phyloP scores from a whole-genome alignment of 495 filamentous ascomycete species.

The Penicillium subrubescens region DNA sequence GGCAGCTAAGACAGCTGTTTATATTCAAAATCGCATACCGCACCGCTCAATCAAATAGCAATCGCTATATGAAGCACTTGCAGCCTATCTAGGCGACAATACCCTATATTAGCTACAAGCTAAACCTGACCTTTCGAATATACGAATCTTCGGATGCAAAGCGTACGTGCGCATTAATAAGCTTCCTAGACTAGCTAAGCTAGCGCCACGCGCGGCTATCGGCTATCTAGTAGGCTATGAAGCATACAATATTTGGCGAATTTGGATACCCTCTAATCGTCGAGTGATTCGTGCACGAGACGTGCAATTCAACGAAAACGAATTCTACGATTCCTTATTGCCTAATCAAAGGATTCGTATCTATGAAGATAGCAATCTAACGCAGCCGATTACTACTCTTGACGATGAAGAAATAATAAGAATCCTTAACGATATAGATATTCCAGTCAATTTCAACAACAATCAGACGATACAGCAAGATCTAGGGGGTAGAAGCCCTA shows the following conservation, averaged over 20 bases:
- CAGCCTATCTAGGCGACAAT: too few relatives aligned
- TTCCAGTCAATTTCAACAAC: background rate
- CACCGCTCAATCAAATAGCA: too few relatives aligned
- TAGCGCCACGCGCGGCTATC: background rate
- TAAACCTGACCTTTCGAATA: background rate
- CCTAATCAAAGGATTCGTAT: too few relatives aligned
- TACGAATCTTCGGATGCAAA: background rate
- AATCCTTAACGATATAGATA: background rate
- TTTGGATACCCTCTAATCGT: background rate
- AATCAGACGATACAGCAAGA: background rate
- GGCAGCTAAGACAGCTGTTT: too few relatives aligned
- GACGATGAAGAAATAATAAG: background rate
- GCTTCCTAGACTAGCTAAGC: too few relatives aligned
- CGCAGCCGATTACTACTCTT: too few relatives aligned
- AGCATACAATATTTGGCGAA: background rate
- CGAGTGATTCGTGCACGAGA: background rate
- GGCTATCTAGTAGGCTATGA: background rate
- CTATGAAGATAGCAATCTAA: too few relatives aligned
- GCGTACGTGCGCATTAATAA: background rate
- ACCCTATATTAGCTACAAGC: background rate
- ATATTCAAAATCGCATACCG: too few relatives aligned
- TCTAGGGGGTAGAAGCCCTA: background rate
- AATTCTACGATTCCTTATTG: too few relatives aligned
- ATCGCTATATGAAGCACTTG: background rate
- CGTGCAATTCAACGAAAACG: background rate